phyloP scores from a whole-genome alignment of 2,329 filamentous ascomycete species.

The Monilinia fructicola region DNA sequence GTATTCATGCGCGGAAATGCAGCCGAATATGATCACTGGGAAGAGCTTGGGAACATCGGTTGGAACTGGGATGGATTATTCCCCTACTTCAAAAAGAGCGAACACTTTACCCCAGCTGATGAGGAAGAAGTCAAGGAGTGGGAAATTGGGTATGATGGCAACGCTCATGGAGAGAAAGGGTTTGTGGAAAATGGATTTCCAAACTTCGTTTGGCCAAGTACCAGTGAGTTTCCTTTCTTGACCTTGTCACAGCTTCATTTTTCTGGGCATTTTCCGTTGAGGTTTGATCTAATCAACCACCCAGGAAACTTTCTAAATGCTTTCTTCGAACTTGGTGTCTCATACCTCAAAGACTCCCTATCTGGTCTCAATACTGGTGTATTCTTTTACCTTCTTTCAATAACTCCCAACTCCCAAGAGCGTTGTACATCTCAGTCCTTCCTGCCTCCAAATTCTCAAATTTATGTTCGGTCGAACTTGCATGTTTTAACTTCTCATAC shows the following conservation, averaged over 20 bases:
- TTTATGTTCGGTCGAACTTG: constrained; percentile 1
- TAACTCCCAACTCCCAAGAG: neutral
- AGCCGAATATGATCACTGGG: constrained; percentile 44
- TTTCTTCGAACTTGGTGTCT: constrained; percentile 43
- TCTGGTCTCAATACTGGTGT: neutral
- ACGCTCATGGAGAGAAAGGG: constrained; percentile 28
- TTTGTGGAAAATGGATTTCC: constrained; percentile 12
- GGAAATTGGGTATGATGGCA: constrained; percentile 28
- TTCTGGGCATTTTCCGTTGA: constrained; percentile 40
- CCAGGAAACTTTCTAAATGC: constrained; percentile 44
- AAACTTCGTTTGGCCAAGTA: constrained; percentile 15
- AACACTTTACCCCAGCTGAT: constrained; percentile 5
- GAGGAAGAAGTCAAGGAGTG: neutral
- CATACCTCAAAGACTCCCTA: constrained; percentile 40
- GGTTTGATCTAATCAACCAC: neutral
- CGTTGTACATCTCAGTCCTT: constrained; percentile 18
- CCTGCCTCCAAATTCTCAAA: neutral
- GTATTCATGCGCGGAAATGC: constrained; percentile 31
- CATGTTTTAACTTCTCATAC: constrained; percentile 13
- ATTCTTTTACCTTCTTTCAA: constrained; percentile 5
- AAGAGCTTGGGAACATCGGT: constrained; percentile 42
- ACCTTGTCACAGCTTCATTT: constrained; percentile 37
- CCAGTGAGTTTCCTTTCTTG: neutral
- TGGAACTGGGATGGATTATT: constrained; percentile 43
- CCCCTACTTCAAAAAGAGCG: constrained; percentile 37